Evolutionary conservation across 169 alveolate species (phyloP), one percentile per base, ranked within the genome.

Genomic region (Theileria luwenshuni): DNA sequence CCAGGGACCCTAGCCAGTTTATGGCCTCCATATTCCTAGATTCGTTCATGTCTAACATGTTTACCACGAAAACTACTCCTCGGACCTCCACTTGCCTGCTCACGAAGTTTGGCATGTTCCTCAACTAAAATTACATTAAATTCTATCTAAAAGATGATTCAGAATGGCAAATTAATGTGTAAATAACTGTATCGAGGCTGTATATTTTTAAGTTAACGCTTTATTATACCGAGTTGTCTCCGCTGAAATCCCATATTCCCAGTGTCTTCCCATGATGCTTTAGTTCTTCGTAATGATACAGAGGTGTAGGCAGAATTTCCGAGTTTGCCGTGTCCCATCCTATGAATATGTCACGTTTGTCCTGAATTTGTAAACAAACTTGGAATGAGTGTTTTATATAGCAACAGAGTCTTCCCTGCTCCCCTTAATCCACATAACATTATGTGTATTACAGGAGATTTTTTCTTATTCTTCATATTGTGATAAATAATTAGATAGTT

Each of bases 181-280:
- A 23, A 56, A 56, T 56, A 56, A 56, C 13, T 56, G 65, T 27
- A 28, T 56, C n/a, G 2, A 28, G 65, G 25, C 6, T 58, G 32
- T 19, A 28, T 19, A 1, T n/a, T 23, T 28, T 32, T n/a, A n/a
- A n/a, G n/a, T n/a, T n/a, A n/a, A 21, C 13, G 3, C 23, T 1
- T 23, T 21, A 27, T 33, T 23, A 25, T 71, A 79, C 87, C 69
- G 32, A 52, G 12, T 27, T 32, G 65, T 79, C 83, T 7, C 87
- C 87, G 56, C 84, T 72, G 60, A 79, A 79, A 60, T 79, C 87
- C 87, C 87, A 79, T 32, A 79, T 51, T 62, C 87, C 83, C n/a
- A 33, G 65, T 15, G 56, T 19, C 60, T 23, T 62, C 17, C 83
- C 67, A 17, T 47, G 35, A 13, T 52, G 13, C 15, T 41, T 67